phyloP scores from a whole-genome alignment of 352 stramenopile genomes.

The Phytophthora brassicae region DNA sequence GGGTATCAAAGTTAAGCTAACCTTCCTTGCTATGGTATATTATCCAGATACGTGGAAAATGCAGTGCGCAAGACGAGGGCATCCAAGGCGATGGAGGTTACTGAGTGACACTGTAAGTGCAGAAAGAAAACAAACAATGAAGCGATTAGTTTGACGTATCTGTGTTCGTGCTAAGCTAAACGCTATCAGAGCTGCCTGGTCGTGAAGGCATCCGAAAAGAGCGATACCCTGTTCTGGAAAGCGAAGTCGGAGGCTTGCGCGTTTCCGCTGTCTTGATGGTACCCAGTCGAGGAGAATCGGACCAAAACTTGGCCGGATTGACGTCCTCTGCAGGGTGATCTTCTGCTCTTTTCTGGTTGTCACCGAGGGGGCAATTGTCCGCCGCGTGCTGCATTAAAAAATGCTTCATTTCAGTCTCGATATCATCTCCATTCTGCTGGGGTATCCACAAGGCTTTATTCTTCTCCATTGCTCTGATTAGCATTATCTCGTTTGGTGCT shows the following conservation, averaged over 20 bases:
- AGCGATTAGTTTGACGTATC: neutral
- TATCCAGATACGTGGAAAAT: constrained; percentile 41
- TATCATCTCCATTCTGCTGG: constrained; percentile 32
- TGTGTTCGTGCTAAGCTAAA: constrained; percentile 5
- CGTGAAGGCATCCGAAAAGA: constrained; percentile 53
- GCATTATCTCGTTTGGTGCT: constrained; percentile 4
- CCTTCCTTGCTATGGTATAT: too few species aligned
- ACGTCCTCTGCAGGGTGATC: constrained; percentile 26
- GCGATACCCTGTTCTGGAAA: constrained; percentile 49
- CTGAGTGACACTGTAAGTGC: neutral
- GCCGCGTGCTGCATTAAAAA: constrained; percentile 41
- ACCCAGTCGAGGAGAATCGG: constrained; percentile 51
- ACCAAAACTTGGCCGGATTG: constrained; percentile 17
- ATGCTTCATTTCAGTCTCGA: constrained; percentile 64
- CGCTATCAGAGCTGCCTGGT: constrained; percentile 17
- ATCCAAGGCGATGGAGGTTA: neutral
- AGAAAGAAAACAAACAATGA: neutral
- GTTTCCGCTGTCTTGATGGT: constrained; percentile 48
- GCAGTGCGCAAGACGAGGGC: constrained; percentile 24
- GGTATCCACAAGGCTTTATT: constrained; percentile 16
- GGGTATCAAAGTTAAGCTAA: neutral
- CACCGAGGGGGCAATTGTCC: neutral
- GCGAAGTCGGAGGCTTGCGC: constrained; percentile 48
- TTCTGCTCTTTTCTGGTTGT: constrained; percentile 18
- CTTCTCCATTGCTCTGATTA: neutral